phyloP scores from a whole-genome alignment of 306 rosid species.

The Quercus suber region DNA sequence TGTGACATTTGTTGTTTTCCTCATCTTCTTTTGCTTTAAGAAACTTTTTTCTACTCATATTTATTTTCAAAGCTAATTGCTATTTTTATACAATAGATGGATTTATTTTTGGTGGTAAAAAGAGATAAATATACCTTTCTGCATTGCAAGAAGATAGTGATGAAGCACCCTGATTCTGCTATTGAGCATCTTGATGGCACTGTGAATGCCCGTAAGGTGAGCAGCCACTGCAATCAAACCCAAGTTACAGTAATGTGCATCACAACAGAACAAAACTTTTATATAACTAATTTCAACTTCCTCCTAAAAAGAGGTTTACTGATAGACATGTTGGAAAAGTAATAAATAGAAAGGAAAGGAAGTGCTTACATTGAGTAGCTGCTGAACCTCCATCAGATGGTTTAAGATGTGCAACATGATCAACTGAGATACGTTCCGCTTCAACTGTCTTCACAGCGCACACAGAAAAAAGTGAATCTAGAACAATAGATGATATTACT shows the following conservation, averaged over 20 bases:
- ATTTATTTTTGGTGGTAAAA: neutral
- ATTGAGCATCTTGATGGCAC: conserved; percentile 98
- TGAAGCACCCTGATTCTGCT: conserved; percentile 89
- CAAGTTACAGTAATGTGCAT: neutral
- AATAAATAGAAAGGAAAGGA: conserved; percentile 11
- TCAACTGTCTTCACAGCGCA: conserved; percentile 71
- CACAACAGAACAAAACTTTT: neutral
- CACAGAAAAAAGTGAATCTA: neutral
- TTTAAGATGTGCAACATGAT: conserved; percentile 96
- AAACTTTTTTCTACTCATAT: neutral
- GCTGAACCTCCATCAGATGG: conserved; percentile 99
- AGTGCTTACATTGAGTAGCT: conserved; percentile 76
- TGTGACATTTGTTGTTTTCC: neutral
- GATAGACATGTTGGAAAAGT: neutral
- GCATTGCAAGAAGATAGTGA: conserved; percentile 86
- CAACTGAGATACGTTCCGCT: conserved; percentile 97
- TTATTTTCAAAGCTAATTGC: neutral
- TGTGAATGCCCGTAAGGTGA: conserved; percentile 90
- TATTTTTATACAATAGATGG: conserved; percentile 3
- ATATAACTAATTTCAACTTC: neutral
- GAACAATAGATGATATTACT: neutral
- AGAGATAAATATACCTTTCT: conserved; percentile 55
- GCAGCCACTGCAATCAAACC: conserved; percentile 75
- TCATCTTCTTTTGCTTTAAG: neutral
- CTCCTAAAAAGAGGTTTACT: conserved; percentile 8